These are phyloP conservation scores for Fusarium vanettenii DNA, from an alignment of 2,329 filamentous ascomycete species.

Conservation along the genomic window DNA sequence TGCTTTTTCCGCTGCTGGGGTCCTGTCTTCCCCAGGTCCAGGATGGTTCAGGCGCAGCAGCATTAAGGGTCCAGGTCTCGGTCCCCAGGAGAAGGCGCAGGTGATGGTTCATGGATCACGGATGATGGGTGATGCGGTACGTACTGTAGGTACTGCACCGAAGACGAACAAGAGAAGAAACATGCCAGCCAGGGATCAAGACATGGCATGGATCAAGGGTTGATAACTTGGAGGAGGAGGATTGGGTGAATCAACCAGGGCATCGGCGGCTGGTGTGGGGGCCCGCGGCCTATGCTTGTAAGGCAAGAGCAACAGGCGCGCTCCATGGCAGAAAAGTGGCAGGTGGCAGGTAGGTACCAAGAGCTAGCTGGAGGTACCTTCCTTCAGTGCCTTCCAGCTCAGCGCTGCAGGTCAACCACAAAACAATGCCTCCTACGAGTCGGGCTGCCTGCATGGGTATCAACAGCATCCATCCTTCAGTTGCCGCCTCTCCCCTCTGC, in stretches of 20 bases:
- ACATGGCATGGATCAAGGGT: conserved; percentile 22
- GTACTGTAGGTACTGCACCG: not conserved
- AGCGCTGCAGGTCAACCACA: not conserved
- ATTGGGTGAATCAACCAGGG: conserved; percentile 15
- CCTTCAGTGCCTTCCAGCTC: not conserved
- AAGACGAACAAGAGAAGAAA: conserved; percentile 16
- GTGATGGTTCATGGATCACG: conserved; percentile 31
- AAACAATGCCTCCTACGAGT: not conserved
- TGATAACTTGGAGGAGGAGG: conserved; percentile 1
- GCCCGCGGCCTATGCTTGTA: not conserved
- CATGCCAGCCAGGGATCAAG: conserved; percentile 17
- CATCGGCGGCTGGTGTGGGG: conserved; percentile 26
- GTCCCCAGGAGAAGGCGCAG: conserved; percentile 17
- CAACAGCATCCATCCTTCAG: not conserved
- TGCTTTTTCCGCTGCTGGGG: not conserved
- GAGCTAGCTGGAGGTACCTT: not conserved
- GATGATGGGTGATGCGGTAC: not conserved
- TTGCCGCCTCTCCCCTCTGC: not conserved
- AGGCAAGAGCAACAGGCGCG: not conserved
- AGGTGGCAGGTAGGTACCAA: not conserved
- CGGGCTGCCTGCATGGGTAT: not conserved
- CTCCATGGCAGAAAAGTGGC: not conserved
- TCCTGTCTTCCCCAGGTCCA: conserved; percentile 16
- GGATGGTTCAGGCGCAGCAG: conserved; percentile 19
- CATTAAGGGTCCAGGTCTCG: conserved; percentile 31